These are phyloP conservation scores for Kappamyces sp. DNA, from an alignment of 192 early-diverging fungal genomes.

Conservation along the genomic window DNA sequence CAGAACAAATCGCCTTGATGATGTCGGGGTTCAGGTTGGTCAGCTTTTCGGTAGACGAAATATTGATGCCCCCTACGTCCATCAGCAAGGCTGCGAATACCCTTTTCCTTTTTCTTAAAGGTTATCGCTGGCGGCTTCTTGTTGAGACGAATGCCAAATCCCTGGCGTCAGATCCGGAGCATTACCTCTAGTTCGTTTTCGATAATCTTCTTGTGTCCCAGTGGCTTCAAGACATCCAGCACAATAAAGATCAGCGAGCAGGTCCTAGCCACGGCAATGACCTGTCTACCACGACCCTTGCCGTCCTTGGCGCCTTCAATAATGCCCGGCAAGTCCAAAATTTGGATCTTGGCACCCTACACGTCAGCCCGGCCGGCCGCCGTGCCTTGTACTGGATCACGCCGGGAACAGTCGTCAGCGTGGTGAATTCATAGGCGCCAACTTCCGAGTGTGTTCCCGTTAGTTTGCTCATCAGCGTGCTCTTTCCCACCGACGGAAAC, in stretches of 20 bases:
- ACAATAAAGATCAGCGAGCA: slow-evolving; percentile 96
- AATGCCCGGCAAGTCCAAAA: slow-evolving; percentile 62
- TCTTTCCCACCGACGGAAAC: slow-evolving; percentile 82
- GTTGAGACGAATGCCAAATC: slow-evolving; percentile 95
- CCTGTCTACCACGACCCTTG: slow-evolving; percentile 96
- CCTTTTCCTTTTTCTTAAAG: slow-evolving; percentile 98
- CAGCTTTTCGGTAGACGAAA: slow-evolving; percentile 79
- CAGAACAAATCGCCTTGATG: slow-evolving; percentile 88
- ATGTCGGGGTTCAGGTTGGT: slow-evolving; percentile 82
- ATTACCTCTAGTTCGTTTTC: slow-evolving; percentile 83
- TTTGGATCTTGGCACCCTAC: too few relatives aligned
- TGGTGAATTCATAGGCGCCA: slow-evolving; percentile 97
- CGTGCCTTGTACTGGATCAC: slow-evolving; percentile 86
- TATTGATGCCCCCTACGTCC: not conserved
- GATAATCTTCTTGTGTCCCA: slow-evolving; percentile 90
- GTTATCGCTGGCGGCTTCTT: slow-evolving; percentile 92
- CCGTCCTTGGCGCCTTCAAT: slow-evolving; percentile 99
- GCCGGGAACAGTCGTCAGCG: slow-evolving; percentile 98
- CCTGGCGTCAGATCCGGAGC: slow-evolving; percentile 17
- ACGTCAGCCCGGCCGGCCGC: too few relatives aligned
- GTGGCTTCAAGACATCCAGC: slow-evolving; percentile 92
- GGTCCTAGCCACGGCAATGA: slow-evolving; percentile 94
- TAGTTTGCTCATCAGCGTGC: slow-evolving; percentile 94
- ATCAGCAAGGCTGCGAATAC: slow-evolving; percentile 67
- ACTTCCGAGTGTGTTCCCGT: slow-evolving; percentile 96